Evolutionary conservation across 768 basidiomycete species (phyloP), one percentile per base, ranked within the genome.

Genomic region (Xanthoconium purpureum): DNA sequence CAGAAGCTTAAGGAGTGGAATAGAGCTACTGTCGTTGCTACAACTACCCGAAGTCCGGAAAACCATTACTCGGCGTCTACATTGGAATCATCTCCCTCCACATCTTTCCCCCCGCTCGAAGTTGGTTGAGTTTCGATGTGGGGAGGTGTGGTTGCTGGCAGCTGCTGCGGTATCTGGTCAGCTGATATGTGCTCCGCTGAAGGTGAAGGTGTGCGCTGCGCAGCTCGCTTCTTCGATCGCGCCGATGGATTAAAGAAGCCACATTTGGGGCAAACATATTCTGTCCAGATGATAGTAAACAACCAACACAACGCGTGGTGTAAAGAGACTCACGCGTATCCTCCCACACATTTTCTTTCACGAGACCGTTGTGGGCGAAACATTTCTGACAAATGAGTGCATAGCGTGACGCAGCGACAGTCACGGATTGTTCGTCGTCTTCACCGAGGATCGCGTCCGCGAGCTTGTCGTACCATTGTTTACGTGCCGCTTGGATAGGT

Each of bases 301-400:
- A 45, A 14, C 18, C 15, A 14, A 13, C 6, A 37, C 18, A 28
- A 47, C 45, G 20, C 50, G 38, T 39, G 18, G 32, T 15, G 42
- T 36, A 61, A 42, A 40, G 14, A 12, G 24, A 84, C 91, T 71
- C 63, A 95, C 94, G 89, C 30, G 87, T 81, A 59, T 88, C 85
- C 57, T 88, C 86, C 83, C 88, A 94, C 68, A 86, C 78, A 44
- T 78, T 83, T 68, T 92, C 91, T 64, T 87, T 86, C 11, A 92
- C 89, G 3, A 97, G 78, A 4, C 94, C 94, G 58, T 96, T 96
- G 67, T 95, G 94, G 20, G 83, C 73, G 65, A 89, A 95, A 66
- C 94, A 96, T 58, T 84, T 85, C 62, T 86, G 84, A 72, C 94
- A 96, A 46, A 96, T 94, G 47, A 95, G 80, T 3, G 94, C 94